Base-by-base conservation (phyloP, 2,329 filamentous ascomycete genomes). In the Bipolaris oryzae region DNA sequence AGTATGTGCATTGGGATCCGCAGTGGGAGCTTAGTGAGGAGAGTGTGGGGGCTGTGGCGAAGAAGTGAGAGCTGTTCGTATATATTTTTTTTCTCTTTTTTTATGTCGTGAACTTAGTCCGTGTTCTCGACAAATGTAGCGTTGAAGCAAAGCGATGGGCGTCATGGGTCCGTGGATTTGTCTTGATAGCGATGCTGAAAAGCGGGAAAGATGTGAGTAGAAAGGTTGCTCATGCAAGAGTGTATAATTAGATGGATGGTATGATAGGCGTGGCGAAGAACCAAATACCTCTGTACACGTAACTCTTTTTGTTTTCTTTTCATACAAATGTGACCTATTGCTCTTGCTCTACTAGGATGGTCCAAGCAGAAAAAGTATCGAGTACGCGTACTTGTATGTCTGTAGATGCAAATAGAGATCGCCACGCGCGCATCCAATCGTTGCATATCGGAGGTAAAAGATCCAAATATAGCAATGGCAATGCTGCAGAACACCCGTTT, bases 1-100 rank as follows among this genome's bases (percentile, higher is more conserved):
- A 99, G 77, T 83, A 92, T 75, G 80, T 95, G 44, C 72, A 75
- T 60, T 76, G 69, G 67, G 63, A 73, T 37, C 47, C 60, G 2
- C 58, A 71, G 25, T 76, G 73, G 73, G 73, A 74, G 60, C 53
- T 76, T 23, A 69, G 52, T 21, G 73, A 76, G 57, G 71, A 75
- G 25, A 55, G 58, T 54, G 64, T 73, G 31, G 69, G 70, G 50
- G 62, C 64, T 50, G 47, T 35, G 2, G 50, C 23, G 23, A 57
- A 53, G 23, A 64, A 67, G 46, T 65, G 55, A 59, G 57, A 18
- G n/a, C 25, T 34, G 7, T 5, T 10, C 21, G 7, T 38, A 33
- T 28, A 13, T 33, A 4, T 16, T 7, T 16, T 2, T 3, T 18
- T 25, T 23, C 2, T 15, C n/a, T 15, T 15, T n/a, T 6, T 23